These are phyloP conservation scores for Gossypium aridum DNA, from an alignment of 441 rosid genomes.

Conservation along the genomic window DNA sequence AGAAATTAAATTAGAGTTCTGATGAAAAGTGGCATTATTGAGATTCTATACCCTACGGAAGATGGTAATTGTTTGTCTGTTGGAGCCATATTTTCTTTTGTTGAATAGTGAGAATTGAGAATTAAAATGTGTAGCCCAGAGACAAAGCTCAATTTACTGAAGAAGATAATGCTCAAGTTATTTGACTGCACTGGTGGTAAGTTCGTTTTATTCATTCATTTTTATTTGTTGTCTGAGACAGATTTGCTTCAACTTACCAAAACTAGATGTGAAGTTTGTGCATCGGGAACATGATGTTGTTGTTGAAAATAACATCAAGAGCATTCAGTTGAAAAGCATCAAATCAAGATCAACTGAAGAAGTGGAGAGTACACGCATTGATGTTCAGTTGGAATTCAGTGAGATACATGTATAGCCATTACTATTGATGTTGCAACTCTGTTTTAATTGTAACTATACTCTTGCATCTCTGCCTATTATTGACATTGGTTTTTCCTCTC, in stretches of 20 bases:
- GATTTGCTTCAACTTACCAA: conserved; percentile 76
- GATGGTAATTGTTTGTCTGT: neutral
- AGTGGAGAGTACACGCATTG: conserved; percentile 80
- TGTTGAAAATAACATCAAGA: conserved; percentile 75
- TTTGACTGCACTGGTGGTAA: neutral
- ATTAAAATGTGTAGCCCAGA: neutral
- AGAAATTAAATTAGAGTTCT: neutral
- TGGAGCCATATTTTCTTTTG: neutral
- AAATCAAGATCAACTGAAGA: conserved; percentile 78
- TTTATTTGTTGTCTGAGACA: conserved; percentile 30
- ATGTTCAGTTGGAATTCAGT: conserved; percentile 79
- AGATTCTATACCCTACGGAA: neutral
- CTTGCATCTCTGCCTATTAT: conserved; percentile 14
- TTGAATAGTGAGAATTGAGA: neutral
- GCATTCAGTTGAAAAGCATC: conserved; percentile 65
- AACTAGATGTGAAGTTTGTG: conserved; percentile 72
- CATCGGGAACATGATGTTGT: conserved; percentile 61
- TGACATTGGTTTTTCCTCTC: conserved; percentile 25
- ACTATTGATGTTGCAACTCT: conserved; percentile 20
- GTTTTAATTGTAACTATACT: conserved; percentile 18
- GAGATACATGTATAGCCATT: conserved; percentile 83
- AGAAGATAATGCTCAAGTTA: conserved; percentile 4
- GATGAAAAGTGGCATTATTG: neutral
- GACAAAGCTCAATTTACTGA: neutral
- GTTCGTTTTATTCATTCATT: neutral